Base-by-base conservation (phyloP, 2,329 filamentous ascomycete species). In the Colletotrichum musae region DNA sequence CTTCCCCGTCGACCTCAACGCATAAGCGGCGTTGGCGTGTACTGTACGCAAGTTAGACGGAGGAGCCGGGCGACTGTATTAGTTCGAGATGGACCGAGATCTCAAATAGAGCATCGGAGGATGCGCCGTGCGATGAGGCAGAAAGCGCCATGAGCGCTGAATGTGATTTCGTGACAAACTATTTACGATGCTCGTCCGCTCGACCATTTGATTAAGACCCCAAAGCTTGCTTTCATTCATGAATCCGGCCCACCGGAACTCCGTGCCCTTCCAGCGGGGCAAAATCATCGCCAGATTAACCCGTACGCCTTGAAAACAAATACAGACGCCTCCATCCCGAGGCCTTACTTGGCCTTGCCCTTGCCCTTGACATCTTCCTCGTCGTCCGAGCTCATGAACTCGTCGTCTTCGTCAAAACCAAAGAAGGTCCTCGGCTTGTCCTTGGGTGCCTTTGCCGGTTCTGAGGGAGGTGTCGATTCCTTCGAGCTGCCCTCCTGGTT, bases 391-490 rank as follows among this genome's bases (percentile, higher is more conserved):
- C 89, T 92, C 87, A 92, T 89, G 71, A 91, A 92, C 74, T 93
- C 91, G 54, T 94, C 92, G 62, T 93, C 91, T 41, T 95, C 92
- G 71, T 94, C 93, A 80, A 94, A 95, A 0, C 92, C 93, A 74
- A 91, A 92, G 75, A 94, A 93, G 0, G 86, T 83, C 75, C 74
- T 83, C 18, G 77, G 77, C 72, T 83, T 82, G 56, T 68, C 77
- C 67, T 81, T 85, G 70, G 75, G 77, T 5, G 79, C 76, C 12
- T 81, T 75, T 41, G 78, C 76, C 3, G 79, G 71, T 50, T 85
- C 83, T 3, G 83, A 82, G 32, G 82, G 82, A 13, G 85, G 84
- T 0, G 86, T 85, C 4, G 85, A 88, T 50, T 83, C 85, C 71
- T 85, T 84, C 0, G 84, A 86, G 57, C 78, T 82, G 12, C 81